Percentiles rank a stretch among this genome's conserved stretches.
Conservation (phyloP, 2,329 filamentous ascomycete species). For the Atkinsonella hypoxylon region DNA sequence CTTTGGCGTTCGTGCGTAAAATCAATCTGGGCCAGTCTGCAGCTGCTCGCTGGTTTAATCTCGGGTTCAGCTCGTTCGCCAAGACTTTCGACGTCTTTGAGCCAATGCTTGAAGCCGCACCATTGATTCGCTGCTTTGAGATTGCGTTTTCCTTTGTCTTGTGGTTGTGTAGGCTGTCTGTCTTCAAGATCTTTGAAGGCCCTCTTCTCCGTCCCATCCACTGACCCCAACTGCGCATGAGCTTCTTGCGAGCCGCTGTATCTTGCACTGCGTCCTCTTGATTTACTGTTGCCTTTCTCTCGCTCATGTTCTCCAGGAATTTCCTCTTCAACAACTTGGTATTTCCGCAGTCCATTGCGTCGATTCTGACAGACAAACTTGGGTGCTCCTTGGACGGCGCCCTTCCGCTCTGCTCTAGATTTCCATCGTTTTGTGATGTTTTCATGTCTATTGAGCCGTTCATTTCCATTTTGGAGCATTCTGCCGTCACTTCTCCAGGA, state of each 20-base stretch:
- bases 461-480: no score
- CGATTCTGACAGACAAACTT: not conserved
- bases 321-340: not conserved
- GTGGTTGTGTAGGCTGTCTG: not conserved
- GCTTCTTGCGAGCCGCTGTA: not conserved
- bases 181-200: not conserved
- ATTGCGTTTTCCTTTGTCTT: not conserved
- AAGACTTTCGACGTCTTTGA: not conserved
- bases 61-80: not conserved
- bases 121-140: not conserved
- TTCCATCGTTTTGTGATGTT: not conserved
- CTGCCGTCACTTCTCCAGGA: not conserved
- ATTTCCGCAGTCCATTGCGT: not conserved
- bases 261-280: not conserved
- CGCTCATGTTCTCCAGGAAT: not conserved
- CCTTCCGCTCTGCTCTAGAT: not conserved
- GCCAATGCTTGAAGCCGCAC: not conserved
- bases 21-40: constrained; percentile 5
- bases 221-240: constrained; percentile 3
- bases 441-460: not conserved
- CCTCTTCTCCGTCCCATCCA: constrained; percentile 10
- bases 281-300: not conserved
- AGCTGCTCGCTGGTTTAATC: not conserved
- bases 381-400: not conserved
- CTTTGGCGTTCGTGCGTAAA: not conserved